phyloP scores from a whole-genome alignment of 495 filamentous ascomycete species.

The Achaetomiella virescens region DNA sequence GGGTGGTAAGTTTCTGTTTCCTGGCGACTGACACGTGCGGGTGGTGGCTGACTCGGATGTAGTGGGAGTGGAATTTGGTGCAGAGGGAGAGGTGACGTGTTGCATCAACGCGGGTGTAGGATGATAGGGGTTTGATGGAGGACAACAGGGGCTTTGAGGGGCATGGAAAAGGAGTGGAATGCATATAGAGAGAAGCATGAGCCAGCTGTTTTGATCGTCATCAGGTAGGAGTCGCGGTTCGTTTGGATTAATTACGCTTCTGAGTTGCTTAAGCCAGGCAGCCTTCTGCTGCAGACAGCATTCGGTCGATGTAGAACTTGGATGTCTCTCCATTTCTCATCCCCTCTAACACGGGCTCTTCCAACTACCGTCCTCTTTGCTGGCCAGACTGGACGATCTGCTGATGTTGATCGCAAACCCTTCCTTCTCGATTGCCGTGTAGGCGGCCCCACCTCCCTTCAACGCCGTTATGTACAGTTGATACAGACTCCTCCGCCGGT shows the following conservation, averaged over 20 bases:
- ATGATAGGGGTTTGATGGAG: too few species aligned
- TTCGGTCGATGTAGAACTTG: too few species aligned
- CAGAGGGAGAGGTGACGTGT: slow-evolving; percentile 49
- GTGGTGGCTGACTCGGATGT: slow-evolving; percentile 25
- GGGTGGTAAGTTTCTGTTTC: slow-evolving; percentile 51
- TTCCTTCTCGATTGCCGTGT: slow-evolving; percentile 1
- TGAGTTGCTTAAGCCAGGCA: not conserved
- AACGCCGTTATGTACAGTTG: slow-evolving; percentile 28
- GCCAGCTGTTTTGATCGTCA: not conserved
- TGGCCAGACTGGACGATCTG: not conserved
- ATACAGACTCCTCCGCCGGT: slow-evolving; percentile 5
- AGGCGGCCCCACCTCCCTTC: not conserved
- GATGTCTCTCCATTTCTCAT: too few species aligned
- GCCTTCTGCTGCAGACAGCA: not conserved
- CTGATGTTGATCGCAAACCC: not conserved
- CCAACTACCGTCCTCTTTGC: not conserved
- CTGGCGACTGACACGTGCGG: slow-evolving; percentile 15
- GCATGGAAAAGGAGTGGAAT: not conserved
- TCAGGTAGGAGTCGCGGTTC: too few species aligned
- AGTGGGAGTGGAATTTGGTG: slow-evolving; percentile 91
- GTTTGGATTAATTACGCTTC: not conserved
- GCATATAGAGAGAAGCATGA: not conserved
- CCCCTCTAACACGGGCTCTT: too few species aligned
- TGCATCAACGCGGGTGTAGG: not conserved
- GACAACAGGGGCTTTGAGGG: not conserved